Conservation (phyloP, 2,329 filamentous ascomycete species). For the Nakataea oryzae region DNA sequence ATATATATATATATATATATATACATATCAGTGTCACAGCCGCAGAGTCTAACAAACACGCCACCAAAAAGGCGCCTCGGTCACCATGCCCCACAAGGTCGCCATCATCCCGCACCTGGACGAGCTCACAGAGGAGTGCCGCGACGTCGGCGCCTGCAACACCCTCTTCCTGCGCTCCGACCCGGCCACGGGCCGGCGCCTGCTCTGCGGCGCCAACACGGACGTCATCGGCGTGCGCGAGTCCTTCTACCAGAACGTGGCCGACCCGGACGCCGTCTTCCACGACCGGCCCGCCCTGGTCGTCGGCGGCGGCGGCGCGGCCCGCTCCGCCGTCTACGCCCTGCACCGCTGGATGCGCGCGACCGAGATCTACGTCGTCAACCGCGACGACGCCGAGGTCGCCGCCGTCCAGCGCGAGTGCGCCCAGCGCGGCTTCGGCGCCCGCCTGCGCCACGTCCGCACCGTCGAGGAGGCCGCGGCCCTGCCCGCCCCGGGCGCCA, state of each 20-base stretch:
- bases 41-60: too few relatives aligned
- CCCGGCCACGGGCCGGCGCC: conserved; percentile 29
- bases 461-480: conserved; percentile 47
- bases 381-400: conserved; percentile 60
- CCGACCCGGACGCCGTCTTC: conserved; percentile 30
- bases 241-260: conserved; percentile 50
- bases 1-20: too few relatives aligned
- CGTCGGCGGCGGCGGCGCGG: conserved; percentile 68
- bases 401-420: conserved; percentile 57
- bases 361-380: conserved; percentile 64
- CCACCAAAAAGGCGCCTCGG: conserved; percentile 51
- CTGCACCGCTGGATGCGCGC: conserved; percentile 59
- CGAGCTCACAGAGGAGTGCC: conserved; percentile 60
- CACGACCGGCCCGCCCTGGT: conserved; percentile 57
- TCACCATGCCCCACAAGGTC: conserved; percentile 81
- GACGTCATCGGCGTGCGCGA: conserved; percentile 72
- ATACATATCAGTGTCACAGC: too few relatives aligned
- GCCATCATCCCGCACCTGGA: conserved; percentile 65
- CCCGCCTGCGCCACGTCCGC: conserved; percentile 49
- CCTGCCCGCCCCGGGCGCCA: conserved; percentile 51
- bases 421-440: conserved; percentile 44
- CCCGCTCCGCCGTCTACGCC: conserved; percentile 68
- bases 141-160: conserved; percentile 68
- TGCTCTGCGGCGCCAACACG: conserved; percentile 67
- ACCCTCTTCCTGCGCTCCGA: conserved; percentile 57